Percentiles rank a stretch among this genome's conserved stretches.
Conservation (phyloP, 2,329 filamentous ascomycete species). For the Cladophialophora yegresii region DNA sequence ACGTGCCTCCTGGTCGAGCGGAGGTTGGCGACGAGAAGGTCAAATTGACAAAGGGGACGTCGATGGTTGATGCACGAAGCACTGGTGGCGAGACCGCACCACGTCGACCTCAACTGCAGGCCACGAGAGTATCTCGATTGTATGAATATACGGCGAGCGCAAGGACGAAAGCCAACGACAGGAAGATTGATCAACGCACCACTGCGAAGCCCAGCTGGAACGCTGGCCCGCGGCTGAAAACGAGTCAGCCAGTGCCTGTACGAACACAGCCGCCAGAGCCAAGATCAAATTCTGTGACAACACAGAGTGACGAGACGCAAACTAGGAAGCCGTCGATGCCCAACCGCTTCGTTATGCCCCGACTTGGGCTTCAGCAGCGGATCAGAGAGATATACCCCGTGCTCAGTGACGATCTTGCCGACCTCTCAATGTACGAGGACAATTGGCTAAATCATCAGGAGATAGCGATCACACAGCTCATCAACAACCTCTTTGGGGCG, state of each 20-base stretch:
- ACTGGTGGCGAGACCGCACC: neutral
- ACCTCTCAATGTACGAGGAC: slow-evolving; percentile 63
- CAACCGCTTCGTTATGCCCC: slow-evolving; percentile 33
- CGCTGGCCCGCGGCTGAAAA: slow-evolving; percentile 7
- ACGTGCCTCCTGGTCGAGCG: slow-evolving; percentile 56
- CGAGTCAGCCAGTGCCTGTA: neutral
- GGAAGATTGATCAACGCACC: neutral
- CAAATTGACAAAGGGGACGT: neutral
- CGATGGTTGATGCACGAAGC: neutral
- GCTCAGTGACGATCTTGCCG: slow-evolving; percentile 56
- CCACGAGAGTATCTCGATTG: neutral
- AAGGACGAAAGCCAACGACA: neutral
- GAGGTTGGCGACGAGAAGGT: slow-evolving; percentile 5
- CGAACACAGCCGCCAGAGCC: neutral
- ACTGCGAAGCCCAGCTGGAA: slow-evolving; percentile 21
- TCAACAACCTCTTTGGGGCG: slow-evolving; percentile 56
- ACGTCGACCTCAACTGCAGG: neutral
- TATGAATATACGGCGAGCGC: slow-evolving; percentile 14
- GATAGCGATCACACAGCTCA: slow-evolving; percentile 60
- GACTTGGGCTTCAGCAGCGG: slow-evolving; percentile 22
- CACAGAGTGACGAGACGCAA: neutral
- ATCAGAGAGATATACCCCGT: slow-evolving; percentile 52
- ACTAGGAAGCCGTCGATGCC: slow-evolving; percentile 24
- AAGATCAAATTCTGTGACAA: neutral
- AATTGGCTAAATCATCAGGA: slow-evolving; percentile 65